phyloP scores from a whole-genome alignment of 2,329 filamentous ascomycete species.

The Thermomyces lanuginosus region DNA sequence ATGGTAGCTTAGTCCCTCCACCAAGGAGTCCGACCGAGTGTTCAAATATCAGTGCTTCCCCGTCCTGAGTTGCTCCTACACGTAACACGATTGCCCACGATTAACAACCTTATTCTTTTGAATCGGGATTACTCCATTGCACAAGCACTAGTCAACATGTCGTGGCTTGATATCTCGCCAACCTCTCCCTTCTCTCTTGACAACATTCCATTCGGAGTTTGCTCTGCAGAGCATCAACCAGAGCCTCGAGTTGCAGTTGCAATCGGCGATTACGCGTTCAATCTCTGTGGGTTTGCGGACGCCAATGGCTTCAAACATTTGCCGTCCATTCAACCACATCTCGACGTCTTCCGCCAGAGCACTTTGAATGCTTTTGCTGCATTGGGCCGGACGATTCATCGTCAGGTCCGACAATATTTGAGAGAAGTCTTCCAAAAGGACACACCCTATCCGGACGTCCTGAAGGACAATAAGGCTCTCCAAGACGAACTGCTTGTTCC shows the following conservation, averaged over 20 bases:
- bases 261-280: constrained; percentile 56
- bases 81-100: too few species aligned
- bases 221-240: constrained; percentile 24
- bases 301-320: constrained; percentile 44
- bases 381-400: constrained; percentile 51
- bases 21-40: too few species aligned
- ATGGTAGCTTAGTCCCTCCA: too few species aligned
- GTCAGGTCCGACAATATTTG: constrained; percentile 51
- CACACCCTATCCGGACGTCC: constrained; percentile 42
- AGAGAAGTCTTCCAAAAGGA: constrained; percentile 48
- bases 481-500: constrained; percentile 44
- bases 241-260: constrained; percentile 39
- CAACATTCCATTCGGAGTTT: constrained; percentile 40
- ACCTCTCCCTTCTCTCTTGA: constrained; percentile 29
- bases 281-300: constrained; percentile 46
- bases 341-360: constrained; percentile 45
- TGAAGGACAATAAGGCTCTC: constrained; percentile 45
- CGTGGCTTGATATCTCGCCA: constrained; percentile 1
- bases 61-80: too few species aligned
- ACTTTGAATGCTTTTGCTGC: constrained; percentile 60
- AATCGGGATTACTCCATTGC: too few species aligned
- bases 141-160: neutral
- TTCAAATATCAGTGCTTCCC: too few species aligned
- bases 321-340: constrained; percentile 40
- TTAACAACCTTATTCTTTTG: too few species aligned